Base-by-base conservation (phyloP, 352 stramenopile species). In the Phytopythium delawarense region DNA sequence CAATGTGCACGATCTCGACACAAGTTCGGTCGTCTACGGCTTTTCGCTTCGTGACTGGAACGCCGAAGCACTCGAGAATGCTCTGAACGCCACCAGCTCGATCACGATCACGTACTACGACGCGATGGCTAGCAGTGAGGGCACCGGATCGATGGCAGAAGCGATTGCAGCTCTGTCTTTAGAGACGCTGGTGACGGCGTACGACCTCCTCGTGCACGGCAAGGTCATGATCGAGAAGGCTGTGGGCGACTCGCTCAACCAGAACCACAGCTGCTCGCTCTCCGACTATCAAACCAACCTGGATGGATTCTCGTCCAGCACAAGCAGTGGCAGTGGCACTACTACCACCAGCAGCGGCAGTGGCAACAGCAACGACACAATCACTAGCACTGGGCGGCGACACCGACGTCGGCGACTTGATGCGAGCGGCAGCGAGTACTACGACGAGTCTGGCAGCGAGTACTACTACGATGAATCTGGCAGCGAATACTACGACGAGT, bases 1-100 rank as follows among this genome's bases (percentile, higher is more conserved):
- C 21, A 80, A 77, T 21, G 66, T 75, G 25, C 65, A 83, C 57
- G 70, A 83, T 34, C 42, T 86, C 15, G 70, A 71, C 48, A 60
- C 67, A 6, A 83, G 74, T 18, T 70, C 72, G 0, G 70, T 69
- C 5, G 61, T 78, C 16, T 86, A 81, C 53, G 76, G 76, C n/a
- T 86, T 86, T 45, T 59, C 69, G 13, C 63, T 71, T 3, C 65
- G 72, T n/a, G 74, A 83, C 15, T 86, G 76, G 76, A 83, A 86
- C 56, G 64, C 65, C 11, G 76, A 86, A 30, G 58, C 67, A 48
- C 12, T 77, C 12, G 3, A 21, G 1, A 16, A 45, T 1, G 70
- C 53, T 20, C 56, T 74, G 52, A 40, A 40, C 35, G 6, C 70
- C 8, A 66, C 30, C 2, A 62, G 12, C 35, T 50, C 57, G 13